Conservation (phyloP, 1,284 basidiomycete species). For the Sphagnurus paluster region DNA sequence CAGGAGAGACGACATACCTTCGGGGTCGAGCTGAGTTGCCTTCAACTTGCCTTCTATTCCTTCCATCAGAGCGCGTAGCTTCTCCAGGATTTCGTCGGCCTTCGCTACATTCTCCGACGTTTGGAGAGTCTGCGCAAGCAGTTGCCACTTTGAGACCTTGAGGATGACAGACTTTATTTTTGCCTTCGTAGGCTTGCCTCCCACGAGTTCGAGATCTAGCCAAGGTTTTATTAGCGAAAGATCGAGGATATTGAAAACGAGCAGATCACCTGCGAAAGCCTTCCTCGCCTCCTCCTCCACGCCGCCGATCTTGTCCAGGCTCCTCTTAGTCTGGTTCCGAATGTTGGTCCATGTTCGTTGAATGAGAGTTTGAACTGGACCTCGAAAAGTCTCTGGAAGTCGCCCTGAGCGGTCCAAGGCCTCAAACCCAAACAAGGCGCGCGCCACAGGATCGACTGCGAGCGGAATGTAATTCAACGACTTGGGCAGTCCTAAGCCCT, state of each 20-base stretch:
- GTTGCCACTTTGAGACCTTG: conserved; percentile 19
- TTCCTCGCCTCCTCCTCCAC: too few relatives aligned
- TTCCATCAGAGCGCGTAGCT: conserved; percentile 7
- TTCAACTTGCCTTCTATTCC: conserved; percentile 4
- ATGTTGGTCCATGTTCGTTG: conserved; percentile 3
- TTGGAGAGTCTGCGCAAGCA: conserved; percentile 10
- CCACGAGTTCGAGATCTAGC: conserved; percentile 16
- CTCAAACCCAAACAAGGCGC: conserved; percentile 10
- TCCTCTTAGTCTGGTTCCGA: neutral
- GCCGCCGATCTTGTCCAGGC: neutral
- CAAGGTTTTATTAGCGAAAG: conserved; percentile 9
- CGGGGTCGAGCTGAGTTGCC: conserved; percentile 24
- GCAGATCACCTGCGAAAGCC: too few relatives aligned
- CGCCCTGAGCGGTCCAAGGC: neutral
- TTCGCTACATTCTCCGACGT: conserved; percentile 5
- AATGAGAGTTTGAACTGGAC: neutral
- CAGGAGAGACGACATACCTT: conserved; percentile 45
- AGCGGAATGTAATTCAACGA: conserved; percentile 14
- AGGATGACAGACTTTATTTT: conserved; percentile 12
- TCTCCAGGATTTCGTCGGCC: conserved; percentile 1
- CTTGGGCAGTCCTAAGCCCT: too few relatives aligned
- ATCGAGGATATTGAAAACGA: too few relatives aligned
- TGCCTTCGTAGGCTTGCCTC: conserved; percentile 15
- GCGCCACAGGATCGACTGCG: neutral
- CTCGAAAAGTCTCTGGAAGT: neutral